These are phyloP conservation scores for Tuber indicum DNA, from an alignment of 495 filamentous ascomycete species.

Conservation along the genomic window DNA sequence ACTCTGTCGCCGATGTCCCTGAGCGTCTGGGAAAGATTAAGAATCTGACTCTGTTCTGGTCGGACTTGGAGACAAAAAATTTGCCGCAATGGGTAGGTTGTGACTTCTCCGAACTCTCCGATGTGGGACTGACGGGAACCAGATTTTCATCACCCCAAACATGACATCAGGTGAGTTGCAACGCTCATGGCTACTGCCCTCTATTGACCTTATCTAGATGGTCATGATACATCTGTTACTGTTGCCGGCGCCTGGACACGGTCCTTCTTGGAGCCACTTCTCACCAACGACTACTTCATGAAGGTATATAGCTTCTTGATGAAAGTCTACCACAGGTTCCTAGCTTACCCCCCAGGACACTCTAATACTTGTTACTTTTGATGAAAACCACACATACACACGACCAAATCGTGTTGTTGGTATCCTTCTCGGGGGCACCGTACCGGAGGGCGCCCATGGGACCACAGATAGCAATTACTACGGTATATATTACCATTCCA, in stretches of 20 bases:
- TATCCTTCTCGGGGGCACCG: constrained; percentile 60
- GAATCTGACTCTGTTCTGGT: constrained; percentile 58
- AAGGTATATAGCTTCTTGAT: constrained; percentile 39
- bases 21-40: constrained; percentile 58
- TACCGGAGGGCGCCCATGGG: constrained; percentile 53
- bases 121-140: neutral
- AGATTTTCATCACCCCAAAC: constrained; percentile 66
- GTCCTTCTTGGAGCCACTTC: constrained; percentile 56
- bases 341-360: constrained; percentile 46
- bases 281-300: constrained; percentile 60
- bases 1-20: constrained; percentile 52
- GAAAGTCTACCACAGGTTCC: neutral
- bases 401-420: constrained; percentile 53
- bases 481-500: constrained; percentile 33
- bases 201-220: constrained; percentile 46
- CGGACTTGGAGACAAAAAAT: constrained; percentile 52
- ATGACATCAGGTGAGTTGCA: constrained; percentile 52
- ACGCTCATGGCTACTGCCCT: neutral
- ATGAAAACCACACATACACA: constrained; percentile 57
- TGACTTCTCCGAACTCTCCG: neutral
- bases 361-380: constrained; percentile 61
- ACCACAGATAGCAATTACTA: constrained; percentile 63
- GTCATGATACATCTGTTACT: constrained; percentile 61
- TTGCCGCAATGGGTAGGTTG: constrained; percentile 57
- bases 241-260: constrained; percentile 55